Evolutionary conservation across 331 rosid species (phyloP).

Genomic region (Spiraea crenata): DNA sequence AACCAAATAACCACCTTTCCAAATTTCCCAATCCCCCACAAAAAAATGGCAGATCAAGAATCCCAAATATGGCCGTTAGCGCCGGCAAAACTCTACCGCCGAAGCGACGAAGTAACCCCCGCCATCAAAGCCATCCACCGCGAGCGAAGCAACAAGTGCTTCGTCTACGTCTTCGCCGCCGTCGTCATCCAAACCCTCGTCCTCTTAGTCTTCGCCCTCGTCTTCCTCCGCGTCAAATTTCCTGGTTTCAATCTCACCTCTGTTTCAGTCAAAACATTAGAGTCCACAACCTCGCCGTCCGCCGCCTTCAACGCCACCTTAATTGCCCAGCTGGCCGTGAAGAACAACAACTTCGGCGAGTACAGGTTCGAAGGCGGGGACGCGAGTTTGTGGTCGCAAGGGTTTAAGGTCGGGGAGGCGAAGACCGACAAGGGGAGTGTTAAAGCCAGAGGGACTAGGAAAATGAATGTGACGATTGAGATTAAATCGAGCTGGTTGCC

Average conservation of each 20-base stretch:
- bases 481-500: constrained; percentile 22
- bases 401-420: constrained; percentile 22
- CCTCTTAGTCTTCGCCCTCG: constrained; percentile 26
- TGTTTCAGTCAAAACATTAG: constrained; percentile 8
- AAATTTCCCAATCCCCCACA: background rate
- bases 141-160: constrained; percentile 43
- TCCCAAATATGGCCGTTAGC: constrained; percentile 40
- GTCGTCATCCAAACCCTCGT: constrained; percentile 28
- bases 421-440: constrained; percentile 13
- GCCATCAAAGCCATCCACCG: constrained; percentile 22
- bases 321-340: constrained; percentile 18
- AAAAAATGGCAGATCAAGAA: constrained; percentile 36
- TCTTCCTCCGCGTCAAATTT: constrained; percentile 30
- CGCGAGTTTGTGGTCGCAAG: constrained; percentile 18
- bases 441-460: constrained; percentile 15
- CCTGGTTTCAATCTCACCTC: constrained; percentile 31
- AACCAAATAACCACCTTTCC: background rate
- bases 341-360: constrained; percentile 42
- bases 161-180: constrained; percentile 34
- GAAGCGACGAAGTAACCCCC: constrained; percentile 36
- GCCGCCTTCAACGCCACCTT: constrained; percentile 25
- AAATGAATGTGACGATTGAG: constrained; percentile 19
- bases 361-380: constrained; percentile 24
- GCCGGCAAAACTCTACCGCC: constrained; percentile 20
- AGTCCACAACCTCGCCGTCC: background rate